Base-by-base conservation (phyloP, 768 basidiomycete genomes). In the Hypsizygus marmoreus region DNA sequence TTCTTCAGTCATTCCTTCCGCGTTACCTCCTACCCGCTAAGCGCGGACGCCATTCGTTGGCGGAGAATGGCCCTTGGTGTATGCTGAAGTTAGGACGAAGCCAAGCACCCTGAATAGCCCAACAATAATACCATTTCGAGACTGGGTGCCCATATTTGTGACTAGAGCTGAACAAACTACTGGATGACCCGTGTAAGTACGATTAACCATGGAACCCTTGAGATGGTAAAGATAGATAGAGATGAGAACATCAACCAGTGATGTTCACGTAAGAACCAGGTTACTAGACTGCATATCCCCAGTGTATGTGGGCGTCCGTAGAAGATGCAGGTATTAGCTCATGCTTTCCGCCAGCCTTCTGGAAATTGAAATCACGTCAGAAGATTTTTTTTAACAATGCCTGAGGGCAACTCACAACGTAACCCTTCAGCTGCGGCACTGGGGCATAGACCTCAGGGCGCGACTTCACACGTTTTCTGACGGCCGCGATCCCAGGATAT, bases 201-300 rank as follows among this genome's bases (percentile, higher is more conserved):
- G n/a, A n/a, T n/a, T n/a, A n/a, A n/a, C n/a, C n/a, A n/a, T n/a
- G n/a, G n/a, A n/a, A n/a, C n/a, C n/a, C n/a, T n/a, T n/a, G n/a
- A n/a, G n/a, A n/a, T n/a, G n/a, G n/a, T 41, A 39, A 24, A 34
- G 40, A 20, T 17, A 20, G 6, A 14, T 36, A 14, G 14, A 28
- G 17, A 39, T 42, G 20, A 8, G n/a, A n/a, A 14, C 22, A 7
- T n/a, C 34, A 25, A 29, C 20, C 14, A 19, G 28, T 11, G 16
- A 37, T 31, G 39, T 40, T 11, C 17, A 39, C 22, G 40, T 42
- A 16, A 22, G 8, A 29, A 39, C 35, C 14, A 40, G 42, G 19
- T 20, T n/a, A 45, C 56, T 58, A 77, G 33, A 76, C 55, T 16
- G 75, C 74, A 52, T 75, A 73, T 42, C 72, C 72, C 73, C 71